These are phyloP conservation scores for Penicillium canariense DNA, from an alignment of 495 filamentous ascomycete genomes.

Conservation along the genomic window DNA sequence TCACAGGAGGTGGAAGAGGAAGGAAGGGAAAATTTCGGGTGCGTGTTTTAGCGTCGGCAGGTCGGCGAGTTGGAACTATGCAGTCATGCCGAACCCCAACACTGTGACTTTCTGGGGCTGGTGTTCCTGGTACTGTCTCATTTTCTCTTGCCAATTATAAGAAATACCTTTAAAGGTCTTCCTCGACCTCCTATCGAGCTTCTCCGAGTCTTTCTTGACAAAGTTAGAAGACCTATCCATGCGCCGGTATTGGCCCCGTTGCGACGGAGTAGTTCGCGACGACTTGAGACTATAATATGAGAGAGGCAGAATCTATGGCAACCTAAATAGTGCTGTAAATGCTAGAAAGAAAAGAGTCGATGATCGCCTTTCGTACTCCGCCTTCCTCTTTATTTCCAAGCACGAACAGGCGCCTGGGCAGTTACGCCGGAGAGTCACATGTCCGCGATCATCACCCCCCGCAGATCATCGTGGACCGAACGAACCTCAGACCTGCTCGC, in stretches of 20 bases:
- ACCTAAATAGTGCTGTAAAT: too few species aligned
- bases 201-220: too few species aligned
- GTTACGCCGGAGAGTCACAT: slow-evolving; percentile 26
- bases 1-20: slow-evolving; percentile 27
- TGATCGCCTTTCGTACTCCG: too few species aligned
- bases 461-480: slow-evolving; percentile 28
- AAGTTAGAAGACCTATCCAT: too few species aligned
- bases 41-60: slow-evolving; percentile 30
- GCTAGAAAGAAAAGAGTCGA: too few species aligned
- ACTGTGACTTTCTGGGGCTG: neutral
- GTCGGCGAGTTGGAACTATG: slow-evolving; percentile 18
- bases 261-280: too few species aligned
- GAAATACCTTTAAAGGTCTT: too few species aligned
- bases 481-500: slow-evolving; percentile 12
- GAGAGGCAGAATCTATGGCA: too few species aligned
- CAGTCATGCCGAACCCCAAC: neutral
- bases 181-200: too few species aligned
- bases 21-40: slow-evolving; percentile 43
- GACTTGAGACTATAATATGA: too few species aligned
- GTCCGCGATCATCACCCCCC: slow-evolving; percentile 22
- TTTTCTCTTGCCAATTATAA: neutral
- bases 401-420: neutral
- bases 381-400: too few species aligned
- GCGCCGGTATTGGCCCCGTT: too few species aligned
- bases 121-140: neutral